Conservation (phyloP, 129 eudicot genomes). For the Chrysanthemum seticuspe region DNA sequence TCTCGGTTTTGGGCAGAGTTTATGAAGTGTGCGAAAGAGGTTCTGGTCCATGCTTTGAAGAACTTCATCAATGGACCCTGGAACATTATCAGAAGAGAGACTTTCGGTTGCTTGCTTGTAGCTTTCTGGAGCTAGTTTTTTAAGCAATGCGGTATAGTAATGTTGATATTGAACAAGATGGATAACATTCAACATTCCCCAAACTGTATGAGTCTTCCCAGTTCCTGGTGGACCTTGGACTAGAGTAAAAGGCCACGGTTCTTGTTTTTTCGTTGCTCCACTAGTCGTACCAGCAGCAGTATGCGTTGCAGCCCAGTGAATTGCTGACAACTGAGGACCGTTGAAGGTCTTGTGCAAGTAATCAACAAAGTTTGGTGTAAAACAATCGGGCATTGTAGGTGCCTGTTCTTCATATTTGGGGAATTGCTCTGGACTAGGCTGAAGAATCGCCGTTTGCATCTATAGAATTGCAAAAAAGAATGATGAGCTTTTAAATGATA, state of each 20-base stretch:
- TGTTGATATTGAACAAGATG: conserved; percentile 98
- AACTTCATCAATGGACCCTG: conserved; percentile 95
- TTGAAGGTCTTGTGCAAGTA: conserved; percentile 74
- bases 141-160: conserved; percentile 82
- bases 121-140: conserved; percentile 98
- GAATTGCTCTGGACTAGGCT: conserved; percentile 84
- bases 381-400: conserved; percentile 97
- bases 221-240: conserved; percentile 99
- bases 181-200: conserved; percentile 99
- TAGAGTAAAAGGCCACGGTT: conserved; percentile 97
- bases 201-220: conserved; percentile 94
- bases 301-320: conserved; percentile 99
- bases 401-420: conserved; percentile 92
- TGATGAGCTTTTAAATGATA: not conserved
- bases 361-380: conserved; percentile 83
- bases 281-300: conserved; percentile 92
- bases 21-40: conserved; percentile 88
- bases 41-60: conserved; percentile 97
- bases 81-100: conserved; percentile 49
- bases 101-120: conserved; percentile 79
- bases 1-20: conserved; percentile 96
- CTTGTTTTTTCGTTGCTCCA: conserved; percentile 74
- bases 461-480: conserved; percentile 16
- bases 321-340: conserved; percentile 85
- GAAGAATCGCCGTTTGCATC: conserved; percentile 98